These are phyloP conservation scores for Penicillium pulvis DNA, from an alignment of 495 filamentous ascomycete genomes.

Conservation along the genomic window DNA sequence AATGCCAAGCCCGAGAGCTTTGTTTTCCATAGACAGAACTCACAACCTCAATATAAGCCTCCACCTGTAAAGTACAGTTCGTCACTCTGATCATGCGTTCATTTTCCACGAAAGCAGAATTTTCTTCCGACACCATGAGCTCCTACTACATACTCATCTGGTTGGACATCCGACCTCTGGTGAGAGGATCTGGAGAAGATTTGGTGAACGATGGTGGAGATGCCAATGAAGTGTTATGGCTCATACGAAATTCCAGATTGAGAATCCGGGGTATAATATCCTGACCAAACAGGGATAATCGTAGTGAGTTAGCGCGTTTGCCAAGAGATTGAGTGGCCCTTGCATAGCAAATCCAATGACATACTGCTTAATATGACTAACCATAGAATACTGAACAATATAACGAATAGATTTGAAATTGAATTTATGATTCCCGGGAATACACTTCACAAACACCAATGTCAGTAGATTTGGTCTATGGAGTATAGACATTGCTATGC, in stretches of 20 bases:
- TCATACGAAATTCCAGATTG: neutral
- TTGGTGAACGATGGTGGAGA: neutral
- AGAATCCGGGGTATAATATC: neutral
- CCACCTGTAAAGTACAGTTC: conserved; percentile 18
- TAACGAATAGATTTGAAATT: neutral
- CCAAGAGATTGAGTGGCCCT: too few relatives aligned
- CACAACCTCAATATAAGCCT: conserved; percentile 1
- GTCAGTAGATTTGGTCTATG: neutral
- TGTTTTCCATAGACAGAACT: too few relatives aligned
- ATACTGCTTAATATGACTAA: too few relatives aligned
- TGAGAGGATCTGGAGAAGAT: too few relatives aligned
- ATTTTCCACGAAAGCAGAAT: conserved; percentile 37
- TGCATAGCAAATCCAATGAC: too few relatives aligned
- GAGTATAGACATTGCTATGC: conserved; percentile 7
- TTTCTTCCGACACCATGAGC: conserved; percentile 18
- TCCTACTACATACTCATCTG: conserved; percentile 27
- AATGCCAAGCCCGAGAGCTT: neutral
- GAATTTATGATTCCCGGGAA: neutral
- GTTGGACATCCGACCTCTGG: too few relatives aligned
- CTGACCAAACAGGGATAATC: too few relatives aligned
- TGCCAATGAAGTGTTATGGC: neutral
- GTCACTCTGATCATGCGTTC: conserved; percentile 34
- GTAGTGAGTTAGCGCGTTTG: too few relatives aligned
- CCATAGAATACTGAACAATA: too few relatives aligned
- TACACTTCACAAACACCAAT: neutral